phyloP scores from a whole-genome alignment of 2,329 filamentous ascomycete species.

The Colletotrichum godetiae region DNA sequence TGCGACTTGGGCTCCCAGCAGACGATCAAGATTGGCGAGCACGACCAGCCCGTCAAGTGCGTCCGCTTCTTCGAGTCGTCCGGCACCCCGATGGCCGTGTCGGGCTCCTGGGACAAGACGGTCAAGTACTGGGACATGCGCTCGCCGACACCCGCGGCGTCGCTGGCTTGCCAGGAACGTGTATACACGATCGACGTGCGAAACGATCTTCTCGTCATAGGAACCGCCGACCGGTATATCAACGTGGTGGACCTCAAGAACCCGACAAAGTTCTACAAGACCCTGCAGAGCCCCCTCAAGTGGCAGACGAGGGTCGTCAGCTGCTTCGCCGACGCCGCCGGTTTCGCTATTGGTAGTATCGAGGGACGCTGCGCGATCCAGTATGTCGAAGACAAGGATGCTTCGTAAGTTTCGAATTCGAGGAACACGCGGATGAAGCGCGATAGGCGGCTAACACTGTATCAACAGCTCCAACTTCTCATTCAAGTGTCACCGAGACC shows the following conservation, averaged over 20 bases:
- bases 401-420: conserved; percentile 61
- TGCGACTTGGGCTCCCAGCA: conserved; percentile 81
- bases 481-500: conserved; percentile 97
- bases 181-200: conserved; percentile 94
- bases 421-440: not conserved
- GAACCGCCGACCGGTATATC: conserved; percentile 95
- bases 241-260: conserved; percentile 93
- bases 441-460: conserved; percentile 19
- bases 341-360: conserved; percentile 95
- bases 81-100: conserved; percentile 84
- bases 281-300: conserved; percentile 93
- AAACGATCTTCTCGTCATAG: conserved; percentile 88
- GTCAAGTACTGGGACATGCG: conserved; percentile 91
- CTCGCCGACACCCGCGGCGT: conserved; percentile 71
- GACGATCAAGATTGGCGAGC: conserved; percentile 80
- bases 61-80: conserved; percentile 82
- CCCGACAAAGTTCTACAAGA: conserved; percentile 94
- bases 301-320: conserved; percentile 97
- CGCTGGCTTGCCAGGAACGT: conserved; percentile 77
- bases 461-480: conserved; percentile 85
- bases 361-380: conserved; percentile 98
- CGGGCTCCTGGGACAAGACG: conserved; percentile 92
- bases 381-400: conserved; percentile 96
- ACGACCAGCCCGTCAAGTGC: conserved; percentile 84
- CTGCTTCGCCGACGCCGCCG: conserved; percentile 91